Evolutionary conservation across 2,329 filamentous ascomycete genomes (phyloP), one percentile per base, ranked within the genome.

Genomic region (Colletotrichum camelliae): DNA sequence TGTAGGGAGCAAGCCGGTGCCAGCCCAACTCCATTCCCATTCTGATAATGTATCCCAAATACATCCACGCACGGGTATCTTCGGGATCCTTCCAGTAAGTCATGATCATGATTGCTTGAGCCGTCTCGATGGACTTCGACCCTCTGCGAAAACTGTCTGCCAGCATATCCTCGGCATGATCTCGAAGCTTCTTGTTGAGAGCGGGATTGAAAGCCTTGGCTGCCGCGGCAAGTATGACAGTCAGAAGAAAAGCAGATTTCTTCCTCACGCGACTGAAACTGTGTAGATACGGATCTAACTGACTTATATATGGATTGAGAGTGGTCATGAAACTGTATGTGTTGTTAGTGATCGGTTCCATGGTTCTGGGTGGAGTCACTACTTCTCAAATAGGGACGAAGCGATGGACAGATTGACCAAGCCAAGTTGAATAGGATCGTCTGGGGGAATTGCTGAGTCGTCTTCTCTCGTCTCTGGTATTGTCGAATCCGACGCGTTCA

Each of bases 41-140:
- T 9, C 85, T 80, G 52, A 87, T 86, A 0, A 82, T 84, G 71
- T 86, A 85, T 4, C 85, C 85, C 10, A 86, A 77, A 2, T 83
- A 79, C 21, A 84, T 80, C 84, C 85, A 87, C 5, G 83, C 83
- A 15, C 85, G 80, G 13, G 82, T 84, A 72, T 87, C 85, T 9
- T 84, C 82, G 4, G 84, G 83, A 55, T 86, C 84, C 77, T 87
- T 87, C 84, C 85, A 87, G 75, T 86, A 86, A 3, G 85, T 86
- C 7, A 84, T 72, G 10, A 85, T 77, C n/a, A 85, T 77, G 10
- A 86, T 83, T 1, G 82, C 85, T 72, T 87, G 85, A 2, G 84
- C 83, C 8, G 82, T 82, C 67, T 87, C 85, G 3, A 80, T 78
- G 1, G 85, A 87, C 61, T 86, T 86, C 2, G 74, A 77, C 18